phyloP scores from a whole-genome alignment of 2,329 filamentous ascomycete genomes.

The Penicillium sp. region DNA sequence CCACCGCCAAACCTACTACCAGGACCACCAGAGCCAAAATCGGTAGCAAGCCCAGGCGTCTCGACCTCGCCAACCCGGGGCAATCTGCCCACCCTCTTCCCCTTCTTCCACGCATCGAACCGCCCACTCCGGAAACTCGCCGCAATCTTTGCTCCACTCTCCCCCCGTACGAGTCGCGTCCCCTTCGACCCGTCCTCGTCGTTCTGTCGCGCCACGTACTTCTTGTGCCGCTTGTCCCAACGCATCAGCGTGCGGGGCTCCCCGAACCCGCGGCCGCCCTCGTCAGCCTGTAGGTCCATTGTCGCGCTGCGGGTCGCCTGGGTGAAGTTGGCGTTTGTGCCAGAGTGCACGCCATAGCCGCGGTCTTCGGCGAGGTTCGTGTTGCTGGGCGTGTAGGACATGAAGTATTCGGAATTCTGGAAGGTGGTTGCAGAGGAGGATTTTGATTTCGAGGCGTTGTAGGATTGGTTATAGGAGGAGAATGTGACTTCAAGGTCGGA shows the following conservation, averaged over 20 bases:
- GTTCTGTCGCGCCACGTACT: constrained; percentile 90
- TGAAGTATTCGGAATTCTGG: constrained; percentile 89
- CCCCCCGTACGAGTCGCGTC: constrained; percentile 79
- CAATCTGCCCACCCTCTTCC: constrained; percentile 77
- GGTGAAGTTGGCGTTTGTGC: constrained; percentile 77
- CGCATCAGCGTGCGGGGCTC: constrained; percentile 78
- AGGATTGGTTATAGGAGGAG: constrained; percentile 59
- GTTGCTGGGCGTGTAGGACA: constrained; percentile 88
- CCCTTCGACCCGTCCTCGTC: constrained; percentile 89
- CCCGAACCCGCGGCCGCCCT: constrained; percentile 76
- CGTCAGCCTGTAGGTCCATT: constrained; percentile 93
- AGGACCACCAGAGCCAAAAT: constrained; percentile 29
- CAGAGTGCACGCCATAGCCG: constrained; percentile 90
- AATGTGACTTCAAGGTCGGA: constrained; percentile 73
- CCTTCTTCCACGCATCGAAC: constrained; percentile 90
- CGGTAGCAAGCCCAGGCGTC: constrained; percentile 43
- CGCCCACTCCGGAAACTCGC: constrained; percentile 90
- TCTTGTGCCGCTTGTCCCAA: constrained; percentile 96
- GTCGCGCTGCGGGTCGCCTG: constrained; percentile 83
- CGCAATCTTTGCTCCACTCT: constrained; percentile 94
- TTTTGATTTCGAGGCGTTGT: constrained; percentile 29
- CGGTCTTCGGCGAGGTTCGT: constrained; percentile 85
- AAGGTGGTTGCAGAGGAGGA: constrained; percentile 55
- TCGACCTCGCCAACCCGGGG: constrained; percentile 86
- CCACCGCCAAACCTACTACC: constrained; percentile 43